Base-by-base conservation (phyloP, 176 grass and related monocot species). In the Chrysopogon serrulatus region DNA sequence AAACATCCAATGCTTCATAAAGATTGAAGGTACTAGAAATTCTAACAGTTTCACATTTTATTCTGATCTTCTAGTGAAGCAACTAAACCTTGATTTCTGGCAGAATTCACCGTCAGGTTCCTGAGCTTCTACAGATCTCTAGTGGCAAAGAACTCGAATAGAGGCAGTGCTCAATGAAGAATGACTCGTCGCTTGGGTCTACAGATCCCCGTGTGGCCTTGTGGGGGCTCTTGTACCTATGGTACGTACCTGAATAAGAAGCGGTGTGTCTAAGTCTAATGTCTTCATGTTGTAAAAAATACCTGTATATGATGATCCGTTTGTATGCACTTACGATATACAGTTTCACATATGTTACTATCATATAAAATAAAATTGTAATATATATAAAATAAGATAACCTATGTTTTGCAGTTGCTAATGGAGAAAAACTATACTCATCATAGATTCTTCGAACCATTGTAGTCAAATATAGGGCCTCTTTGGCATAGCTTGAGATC, bases 101-200 rank as follows among this genome's bases (percentile, higher is more conserved):
- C 92, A 94, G 92, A 94, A 85, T 94, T 94, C 42, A 90, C 77
- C 9, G 92, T 91, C n/a, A 91, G 85, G 67, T 94, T 94, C 84
- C 87, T 91, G 81, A 85, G 92, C 77, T 85, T 82, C 66, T 90
- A 91, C 84, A 91, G 79, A 77, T 91, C 92, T 0, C 16, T 87
- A 59, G 65, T 43, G 51, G 70, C 81, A 27, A 91, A 94, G 87
- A 90, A 62, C 49, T 64, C 48, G 4, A 79, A 34, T 33, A 82
- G 57, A 72, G 83, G 19, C 2, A 16, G 59, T 34, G 32, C 64
- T 82, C 37, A 27, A 5, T 90, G 74, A 85, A 74, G 44, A 31
- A 30, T 6, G 47, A 15, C 16, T 44, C 36, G 0, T 73, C 24
- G 44, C 53, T 73, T 47, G 8, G 2, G 4, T 74, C 19, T 5